Base-by-base conservation (phyloP, 495 filamentous ascomycete genomes). In the Penicillium paradoxum region DNA sequence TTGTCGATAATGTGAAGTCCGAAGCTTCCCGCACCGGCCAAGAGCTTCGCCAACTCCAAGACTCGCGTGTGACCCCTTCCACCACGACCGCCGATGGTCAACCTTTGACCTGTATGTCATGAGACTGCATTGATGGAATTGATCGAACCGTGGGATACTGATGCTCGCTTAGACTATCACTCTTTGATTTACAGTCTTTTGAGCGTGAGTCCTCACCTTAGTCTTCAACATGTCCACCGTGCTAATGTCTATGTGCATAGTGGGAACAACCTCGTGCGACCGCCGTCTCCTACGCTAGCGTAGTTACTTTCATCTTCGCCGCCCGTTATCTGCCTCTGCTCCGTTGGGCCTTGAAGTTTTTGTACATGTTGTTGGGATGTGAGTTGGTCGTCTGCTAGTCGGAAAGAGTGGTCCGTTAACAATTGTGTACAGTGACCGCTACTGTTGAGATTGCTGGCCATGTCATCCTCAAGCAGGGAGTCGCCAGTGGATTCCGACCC, bases 181-280 rank as follows among this genome's bases (percentile, higher is more conserved):
- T 96, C 90, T 30, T 82, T 97, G 74, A 91, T 97, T 76, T 89
- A 89, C 63, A 89, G 88, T 69, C 79, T 99, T 48, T 71, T 99
- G 54, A 86, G 82, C 74, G 82, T 85, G 66, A 70, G 82, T 75
- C 42, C 34, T 29, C 34, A 51, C 53, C 22, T 47, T 38, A 51
- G 22, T 34, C 10, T 49, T 58, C 32, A 46, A 10, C 17, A 49
- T 8, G 30, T 42, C 33, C 39, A 15, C 14, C 29, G 32, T 58
- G 59, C 69, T 76, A 56, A 75, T 55, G 33, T 50, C 49, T 27
- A 30, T 46, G 10, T 46, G 22, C 50, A 48, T 44, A 83, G 83
- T 89, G 82, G 84, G 81, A 84, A 65, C 83, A 81, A 65, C 81
- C 79, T 41, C 76, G 91, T 66, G 92, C 91, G 57, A 95, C 95